Evolutionary conservation across 2,329 filamentous ascomycete species (phyloP).

Genomic region (Sphaerostilbella broomeana): DNA sequence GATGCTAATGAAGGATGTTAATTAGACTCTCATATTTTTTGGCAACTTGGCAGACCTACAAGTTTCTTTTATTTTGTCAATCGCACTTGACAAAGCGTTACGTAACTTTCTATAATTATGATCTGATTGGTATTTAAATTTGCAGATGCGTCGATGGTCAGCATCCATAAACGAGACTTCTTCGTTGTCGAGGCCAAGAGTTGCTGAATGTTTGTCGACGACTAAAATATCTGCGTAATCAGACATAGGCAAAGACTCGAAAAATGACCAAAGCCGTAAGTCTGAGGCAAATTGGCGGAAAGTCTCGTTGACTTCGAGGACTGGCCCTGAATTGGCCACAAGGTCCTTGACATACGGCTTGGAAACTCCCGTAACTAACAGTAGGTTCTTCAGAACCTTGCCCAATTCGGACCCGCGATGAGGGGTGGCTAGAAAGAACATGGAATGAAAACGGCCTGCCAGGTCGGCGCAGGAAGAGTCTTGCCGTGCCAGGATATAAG

Average conservation of each 20-base stretch:
- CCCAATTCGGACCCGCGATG: slow-evolving; percentile 6
- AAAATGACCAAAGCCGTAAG: slow-evolving; percentile 10
- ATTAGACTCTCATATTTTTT: not conserved
- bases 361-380: slow-evolving; percentile 4
- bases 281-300: slow-evolving; percentile 8
- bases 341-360: slow-evolving; percentile 9
- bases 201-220: slow-evolving; percentile 8
- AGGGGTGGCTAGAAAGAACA: slow-evolving; percentile 10
- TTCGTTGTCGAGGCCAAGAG: slow-evolving; percentile 6
- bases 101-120: slow-evolving; percentile 8
- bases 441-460: slow-evolving; percentile 4
- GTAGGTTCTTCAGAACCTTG: not conserved
- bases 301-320: slow-evolving; percentile 2
- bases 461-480: not conserved
- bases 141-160: slow-evolving; percentile 8
- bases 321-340: not conserved
- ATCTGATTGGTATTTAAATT: slow-evolving; percentile 1
- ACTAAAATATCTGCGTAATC: not conserved
- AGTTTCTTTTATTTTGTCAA: slow-evolving; percentile 6
- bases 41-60: not conserved
- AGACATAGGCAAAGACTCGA: slow-evolving; percentile 3
- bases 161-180: slow-evolving; percentile 7
- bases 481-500: slow-evolving; percentile 7
- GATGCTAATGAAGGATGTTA: not conserved
- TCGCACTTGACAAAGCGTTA: slow-evolving; percentile 6